phyloP scores from a whole-genome alignment of 75 land plant species.

The Cunninghamia lanceolata region DNA sequence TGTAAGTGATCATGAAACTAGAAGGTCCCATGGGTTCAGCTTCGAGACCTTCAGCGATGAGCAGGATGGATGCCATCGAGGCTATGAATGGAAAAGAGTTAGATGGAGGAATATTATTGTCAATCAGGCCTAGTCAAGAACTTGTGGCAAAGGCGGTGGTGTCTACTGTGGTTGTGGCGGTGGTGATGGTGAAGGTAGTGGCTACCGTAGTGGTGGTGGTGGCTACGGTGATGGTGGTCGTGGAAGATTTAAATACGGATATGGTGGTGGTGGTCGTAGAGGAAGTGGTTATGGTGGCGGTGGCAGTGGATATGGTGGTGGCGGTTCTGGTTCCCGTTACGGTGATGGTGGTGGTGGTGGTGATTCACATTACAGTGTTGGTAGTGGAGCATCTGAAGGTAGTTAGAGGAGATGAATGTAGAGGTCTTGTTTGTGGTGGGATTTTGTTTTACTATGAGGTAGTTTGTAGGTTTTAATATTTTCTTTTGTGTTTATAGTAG shows the following conservation, averaged over 20 bases:
- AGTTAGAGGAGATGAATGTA: slow-evolving; percentile 16
- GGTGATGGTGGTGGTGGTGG: slow-evolving; percentile 16
- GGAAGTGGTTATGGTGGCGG: slow-evolving; percentile 23
- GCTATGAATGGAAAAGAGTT: slow-evolving; percentile 75
- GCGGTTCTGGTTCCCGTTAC: slow-evolving; percentile 21
- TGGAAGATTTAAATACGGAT: slow-evolving; percentile 8
- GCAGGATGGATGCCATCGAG: slow-evolving; percentile 63
- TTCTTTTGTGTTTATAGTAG: background rate
- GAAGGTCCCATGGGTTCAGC: slow-evolving; percentile 67
- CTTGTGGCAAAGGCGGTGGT: slow-evolving; percentile 47
- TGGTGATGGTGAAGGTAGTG: slow-evolving; percentile 16
- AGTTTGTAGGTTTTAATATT: background rate
- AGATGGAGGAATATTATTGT: slow-evolving; percentile 78
- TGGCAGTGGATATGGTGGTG: slow-evolving; percentile 28
- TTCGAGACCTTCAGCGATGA: slow-evolving; percentile 65
- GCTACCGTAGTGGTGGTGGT: slow-evolving; percentile 28
- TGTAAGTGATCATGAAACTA: slow-evolving; percentile 62
- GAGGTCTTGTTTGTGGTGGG: background rate
- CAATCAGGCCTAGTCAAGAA: slow-evolving; percentile 59
- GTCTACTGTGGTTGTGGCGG: slow-evolving; percentile 23
- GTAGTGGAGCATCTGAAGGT: slow-evolving; percentile 19
- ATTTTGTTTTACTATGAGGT: background rate
- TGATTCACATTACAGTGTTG: slow-evolving; percentile 10
- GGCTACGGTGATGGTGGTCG: slow-evolving; percentile 31
- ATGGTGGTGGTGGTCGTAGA: slow-evolving; percentile 13